Evolutionary conservation across 2,329 filamentous ascomycete genomes (phyloP), one percentile per base, ranked within the genome.

Genomic region (Teratosphaeria zuluensis): DNA sequence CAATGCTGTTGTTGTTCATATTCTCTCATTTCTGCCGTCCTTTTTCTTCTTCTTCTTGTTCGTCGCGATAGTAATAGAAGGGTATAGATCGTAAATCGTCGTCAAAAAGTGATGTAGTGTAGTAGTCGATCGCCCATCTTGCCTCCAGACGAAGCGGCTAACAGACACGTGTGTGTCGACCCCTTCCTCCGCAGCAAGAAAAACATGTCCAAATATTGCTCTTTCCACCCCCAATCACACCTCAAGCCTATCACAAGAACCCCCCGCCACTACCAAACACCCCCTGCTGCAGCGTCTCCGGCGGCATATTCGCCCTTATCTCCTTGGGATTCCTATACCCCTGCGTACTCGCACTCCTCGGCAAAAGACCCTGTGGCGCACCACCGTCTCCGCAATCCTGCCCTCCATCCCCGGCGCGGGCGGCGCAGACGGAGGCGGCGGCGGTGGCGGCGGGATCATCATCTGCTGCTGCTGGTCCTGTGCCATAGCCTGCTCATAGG

Each of bases 271-370:
- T 31, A 19, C 62, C 61, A 62, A 61, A 70, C 51, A 77, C 77
- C 12, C 77, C 77, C 21, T 72, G 66, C 63, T 79, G 77, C 11
- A 79, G 58, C 9, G 70, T 73, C 19, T 74, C 72, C 0, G 77
- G 76, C 9, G 78, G 77, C 76, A 80, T 78, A 53, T 80, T 80
- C 51, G 77, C 78, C 24, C 77, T 68, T 19, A 80, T 66, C 63
- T 79, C 77, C 64, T 74, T 77, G 7, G 76, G 76, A 53, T 78
- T 70, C 46, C 73, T 67, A 57, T 69, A 70, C 6, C 67, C 66
- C 9, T 48, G 64, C n/a, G 63, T 58, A 56, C 68, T 71, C 38
- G 59, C 58, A 30, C 61, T 65, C 14, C 65, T 60, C 12, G 62
- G 66, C 5, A n/a, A n/a, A n/a, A n/a, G n/a, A n/a, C n/a, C n/a